Base-by-base conservation (phyloP, 1,139 yeast species). In the Yamadazyma aaseri region DNA sequence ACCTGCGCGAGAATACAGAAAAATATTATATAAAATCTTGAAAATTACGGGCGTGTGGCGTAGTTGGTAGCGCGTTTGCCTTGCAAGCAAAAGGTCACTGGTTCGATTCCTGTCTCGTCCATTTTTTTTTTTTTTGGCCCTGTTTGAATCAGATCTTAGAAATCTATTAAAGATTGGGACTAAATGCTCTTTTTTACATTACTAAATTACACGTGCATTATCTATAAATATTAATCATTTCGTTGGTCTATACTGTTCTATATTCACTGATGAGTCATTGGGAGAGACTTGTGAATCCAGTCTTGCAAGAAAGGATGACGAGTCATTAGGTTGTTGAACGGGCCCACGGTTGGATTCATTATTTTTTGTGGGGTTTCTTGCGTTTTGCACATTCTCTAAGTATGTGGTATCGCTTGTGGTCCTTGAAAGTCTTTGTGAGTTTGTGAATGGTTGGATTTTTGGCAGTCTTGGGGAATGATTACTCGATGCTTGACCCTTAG, bases 21-120 rank as follows among this genome's bases (percentile, higher is more conserved):
- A 18, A 18, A 18, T 18, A 18, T 9, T 9, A n/a, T n/a, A n/a
- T n/a, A 6, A 15, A 15, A 9, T 12, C 15, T 11, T 5, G 5
- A 18, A 8, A n/a, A 9, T 14, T 10, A 12, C 26, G 79, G 80
- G 80, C 79, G 79, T 72, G 79, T 75, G 79, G 81, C 79, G 79
- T 70, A 75, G 81, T 73, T 73, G 81, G 81, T 75, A 75, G 79
- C 79, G 79, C 80, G 79, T 68, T 63, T 65, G 77, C 80, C 74
- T 74, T 73, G 80, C 80, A 74, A 68, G 80, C 73, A 63, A 63
- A 67, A 74, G 80, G 80, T 73, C 80, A 70, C 63, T 65, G 79
- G 79, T 74, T 74, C 80, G 79, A 74, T 57, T 73, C 80, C 79
- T 68, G 72, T 70, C 79, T 73, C 76, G 78, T 73, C 79, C 79